Base-by-base conservation (phyloP, 1,139 yeast genomes). In the Geotrichum restrictum region DNA sequence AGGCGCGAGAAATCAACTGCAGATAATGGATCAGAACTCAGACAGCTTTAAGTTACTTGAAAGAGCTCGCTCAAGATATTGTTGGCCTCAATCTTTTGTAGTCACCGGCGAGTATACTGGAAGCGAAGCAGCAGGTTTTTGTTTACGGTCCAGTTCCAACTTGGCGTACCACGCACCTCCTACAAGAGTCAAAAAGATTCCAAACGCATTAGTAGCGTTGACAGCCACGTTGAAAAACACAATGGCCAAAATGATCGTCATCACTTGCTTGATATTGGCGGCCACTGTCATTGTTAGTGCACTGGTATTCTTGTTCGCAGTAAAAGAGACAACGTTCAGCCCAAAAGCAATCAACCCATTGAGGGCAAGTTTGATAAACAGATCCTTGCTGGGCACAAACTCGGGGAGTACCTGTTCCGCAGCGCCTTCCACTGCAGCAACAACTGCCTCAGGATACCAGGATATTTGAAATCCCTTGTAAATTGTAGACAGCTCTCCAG, bases 141-240 rank as follows among this genome's bases (percentile, higher is more conserved):
- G 49, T 39, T 57, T 57, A 31, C 56, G 45, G 27, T 56, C 59
- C 31, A 57, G 49, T 45, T 57, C 59, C 11, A 56, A 45, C 39
- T 57, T 57, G 45, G 77, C 66, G 58, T 56, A 62, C 62, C 64
- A 61, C 18, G 61, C 62, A 13, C 64, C 64, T 21, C 65, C 65
- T n/a, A 54, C 53, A 19, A 62, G 54, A 11, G 65, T 61, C 45
- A 61, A 49, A 13, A 58, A 37, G 45, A 62, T 60, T 36, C 65
- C 64, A 37, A 60, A 41, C 14, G 60, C 55, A 40, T 61, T 62
- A 41, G 59, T 48, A 14, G 58, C 54, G 14, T 62, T 59, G 49
- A 62, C 56, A 11, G 55, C 55, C 36, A 61, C 55, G 37, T 59
- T 55, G 57, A 62, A 62, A 55, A 62, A 58, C 37, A 62, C 14